Percentiles rank a stretch among this genome's conserved stretches.
Evolutionary conservation across 192 early-diverging fungal species (phyloP).

Genomic region (Entomortierella chlamydospora): DNA sequence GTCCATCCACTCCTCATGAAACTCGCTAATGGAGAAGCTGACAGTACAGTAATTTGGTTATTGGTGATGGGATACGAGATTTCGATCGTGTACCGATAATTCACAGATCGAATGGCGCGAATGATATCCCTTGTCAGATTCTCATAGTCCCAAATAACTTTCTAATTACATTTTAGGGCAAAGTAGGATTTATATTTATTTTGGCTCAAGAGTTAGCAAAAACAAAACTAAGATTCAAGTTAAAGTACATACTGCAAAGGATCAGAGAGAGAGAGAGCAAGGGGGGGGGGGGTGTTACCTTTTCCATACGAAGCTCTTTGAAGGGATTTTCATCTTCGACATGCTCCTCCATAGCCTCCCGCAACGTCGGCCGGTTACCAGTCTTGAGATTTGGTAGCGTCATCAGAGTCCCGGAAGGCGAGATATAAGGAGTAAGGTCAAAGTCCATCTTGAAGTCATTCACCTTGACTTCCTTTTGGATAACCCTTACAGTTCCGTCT

Average conservation of each 20-base stretch:
- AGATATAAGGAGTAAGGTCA: constrained; percentile 48
- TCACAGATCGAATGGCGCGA: constrained; percentile 39
- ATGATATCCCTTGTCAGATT: constrained; percentile 49
- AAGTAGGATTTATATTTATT: too few relatives aligned
- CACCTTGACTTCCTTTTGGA: constrained; percentile 23
- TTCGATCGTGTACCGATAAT: constrained; percentile 43
- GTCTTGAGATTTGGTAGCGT: constrained; percentile 27
- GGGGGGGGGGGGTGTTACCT: too few relatives aligned
- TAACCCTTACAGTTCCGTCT: constrained; percentile 14
- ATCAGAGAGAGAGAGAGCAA: too few relatives aligned
- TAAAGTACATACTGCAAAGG: too few relatives aligned
- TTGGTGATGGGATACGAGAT: constrained; percentile 54
- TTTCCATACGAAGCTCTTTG: constrained; percentile 56
- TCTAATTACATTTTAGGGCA: too few relatives aligned
- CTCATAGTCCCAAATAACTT: constrained; percentile 54
- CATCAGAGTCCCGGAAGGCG: constrained; percentile 25
- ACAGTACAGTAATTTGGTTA: constrained; percentile 37
- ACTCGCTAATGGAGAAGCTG: constrained; percentile 30
- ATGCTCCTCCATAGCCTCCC: constrained; percentile 50
- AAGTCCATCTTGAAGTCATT: constrained; percentile 54
- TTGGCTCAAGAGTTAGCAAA: too few relatives aligned
- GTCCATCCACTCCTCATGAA: constrained; percentile 41
- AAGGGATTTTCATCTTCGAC: constrained; percentile 47
- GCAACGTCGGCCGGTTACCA: constrained; percentile 15
- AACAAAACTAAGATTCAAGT: too few relatives aligned